phyloP scores from a whole-genome alignment of 2,329 filamentous ascomycete species.

The Lachnellula cervina region DNA sequence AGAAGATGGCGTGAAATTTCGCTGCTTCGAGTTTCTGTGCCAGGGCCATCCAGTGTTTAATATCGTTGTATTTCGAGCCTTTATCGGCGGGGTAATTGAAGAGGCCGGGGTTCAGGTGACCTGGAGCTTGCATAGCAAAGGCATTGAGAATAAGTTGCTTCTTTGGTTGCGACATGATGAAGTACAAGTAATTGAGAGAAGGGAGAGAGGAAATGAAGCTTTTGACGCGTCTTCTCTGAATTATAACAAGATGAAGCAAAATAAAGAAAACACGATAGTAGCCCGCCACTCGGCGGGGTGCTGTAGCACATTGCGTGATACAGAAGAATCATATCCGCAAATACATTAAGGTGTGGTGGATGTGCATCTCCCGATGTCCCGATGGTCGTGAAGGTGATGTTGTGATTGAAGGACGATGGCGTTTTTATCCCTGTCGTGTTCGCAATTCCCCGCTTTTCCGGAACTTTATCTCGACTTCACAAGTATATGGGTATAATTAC shows the following conservation, averaged over 20 bases:
- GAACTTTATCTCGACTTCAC: neutral
- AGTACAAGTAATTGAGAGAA: neutral
- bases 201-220: neutral
- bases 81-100: constrained; percentile 62
- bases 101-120: constrained; percentile 51
- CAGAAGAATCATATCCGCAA: neutral
- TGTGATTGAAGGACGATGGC: constrained; percentile 21
- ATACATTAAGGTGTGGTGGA: neutral
- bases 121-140: constrained; percentile 45
- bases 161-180: constrained; percentile 22
- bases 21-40: constrained; percentile 55
- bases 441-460: constrained; percentile 5
- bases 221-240: neutral
- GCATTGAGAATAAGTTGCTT: constrained; percentile 47
- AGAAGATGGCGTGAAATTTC: constrained; percentile 63
- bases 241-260: neutral
- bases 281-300: neutral
- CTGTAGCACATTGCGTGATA: neutral
- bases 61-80: constrained; percentile 55
- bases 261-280: neutral
- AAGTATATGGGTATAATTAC: neutral
- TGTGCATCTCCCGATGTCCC: neutral
- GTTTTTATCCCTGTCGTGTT: constrained; percentile 12
- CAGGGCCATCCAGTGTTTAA: constrained; percentile 57
- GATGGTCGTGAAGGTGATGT: neutral